A percentile compares a stretch with the other conserved stretches of the same genome.
These are phyloP conservation scores for Cavenderia fasciculata DNA, from an alignment of 78 protist genomes.

Conservation along the genomic window DNA sequence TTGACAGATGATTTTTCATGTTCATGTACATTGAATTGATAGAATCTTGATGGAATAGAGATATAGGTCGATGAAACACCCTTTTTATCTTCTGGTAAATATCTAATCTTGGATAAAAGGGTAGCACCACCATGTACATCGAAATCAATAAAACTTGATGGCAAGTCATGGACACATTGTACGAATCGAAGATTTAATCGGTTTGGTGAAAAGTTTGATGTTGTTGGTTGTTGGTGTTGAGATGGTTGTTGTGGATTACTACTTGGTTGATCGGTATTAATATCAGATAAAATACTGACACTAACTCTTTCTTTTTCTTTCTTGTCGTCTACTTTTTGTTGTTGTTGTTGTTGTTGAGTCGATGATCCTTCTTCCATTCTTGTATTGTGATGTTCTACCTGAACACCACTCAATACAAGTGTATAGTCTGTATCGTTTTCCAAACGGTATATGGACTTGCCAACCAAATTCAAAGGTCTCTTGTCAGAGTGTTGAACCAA, in stretches of 20 bases:
- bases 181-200: conserved; percentile 5
- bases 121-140: conserved; percentile 28
- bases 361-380: not conserved
- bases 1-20: too few relatives aligned
- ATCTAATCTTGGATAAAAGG: conserved; percentile 10
- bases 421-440: conserved; percentile 47
- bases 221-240: conserved; percentile 4
- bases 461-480: not conserved
- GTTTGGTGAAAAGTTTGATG: not conserved
- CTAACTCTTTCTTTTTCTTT: too few relatives aligned
- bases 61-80: conserved; percentile 9
- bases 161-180: conserved; percentile 46
- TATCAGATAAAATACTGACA: not conserved
- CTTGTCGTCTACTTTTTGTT: too few relatives aligned
- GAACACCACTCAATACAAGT: conserved; percentile 9
- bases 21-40: conserved; percentile 26
- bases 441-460: not conserved
- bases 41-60: conserved; percentile 31
- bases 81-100: not conserved
- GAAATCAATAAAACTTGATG: conserved; percentile 1
- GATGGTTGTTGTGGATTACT: not conserved
- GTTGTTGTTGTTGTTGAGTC: too few relatives aligned
- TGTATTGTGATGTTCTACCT: conserved; percentile 8
- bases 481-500: not conserved
- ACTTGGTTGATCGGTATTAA: not conserved